Evolutionary conservation across 179 eudicot genomes (phyloP).

Genomic region (Amaranthus tricolor): DNA sequence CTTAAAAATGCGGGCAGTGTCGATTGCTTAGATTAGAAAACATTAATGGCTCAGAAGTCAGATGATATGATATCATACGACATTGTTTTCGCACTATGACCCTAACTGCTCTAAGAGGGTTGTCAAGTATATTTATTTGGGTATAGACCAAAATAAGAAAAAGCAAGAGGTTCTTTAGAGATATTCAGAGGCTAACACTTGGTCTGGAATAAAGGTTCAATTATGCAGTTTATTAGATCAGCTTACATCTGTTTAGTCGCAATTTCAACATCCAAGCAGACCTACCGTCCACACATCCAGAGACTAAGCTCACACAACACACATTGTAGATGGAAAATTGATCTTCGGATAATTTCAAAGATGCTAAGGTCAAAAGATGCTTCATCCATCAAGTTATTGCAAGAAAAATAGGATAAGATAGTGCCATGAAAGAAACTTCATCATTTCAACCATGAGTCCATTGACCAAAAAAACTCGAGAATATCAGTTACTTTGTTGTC

Average conservation of each 20-base stretch:
- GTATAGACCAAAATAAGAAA: not conserved
- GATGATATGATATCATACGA: no score
- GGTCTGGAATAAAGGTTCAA: not conserved
- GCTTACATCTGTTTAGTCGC: not conserved
- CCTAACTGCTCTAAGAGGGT: no score
- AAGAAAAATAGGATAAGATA: no score
- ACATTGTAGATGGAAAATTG: not conserved
- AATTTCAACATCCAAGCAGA: no score
- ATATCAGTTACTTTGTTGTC: no score
- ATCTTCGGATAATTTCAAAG: not conserved
- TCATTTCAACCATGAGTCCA: no score
- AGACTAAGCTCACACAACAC: slow-evolving; percentile 1
- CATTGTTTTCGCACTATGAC: no score
- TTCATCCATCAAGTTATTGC: not conserved
- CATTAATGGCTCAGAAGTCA: no score
- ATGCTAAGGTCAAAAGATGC: not conserved
- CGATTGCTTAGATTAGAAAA: no score
- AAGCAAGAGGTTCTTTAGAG: not conserved
- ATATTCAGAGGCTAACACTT: not conserved
- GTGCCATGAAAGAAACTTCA: no score
- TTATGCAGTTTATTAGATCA: not conserved
- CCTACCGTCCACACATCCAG: not conserved
- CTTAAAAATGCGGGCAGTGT: no score
- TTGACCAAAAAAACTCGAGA: no score
- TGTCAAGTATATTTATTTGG: not conserved